Conservation (phyloP, 1,284 basidiomycete species). For the Erythrobasidium hasegawianum region DNA sequence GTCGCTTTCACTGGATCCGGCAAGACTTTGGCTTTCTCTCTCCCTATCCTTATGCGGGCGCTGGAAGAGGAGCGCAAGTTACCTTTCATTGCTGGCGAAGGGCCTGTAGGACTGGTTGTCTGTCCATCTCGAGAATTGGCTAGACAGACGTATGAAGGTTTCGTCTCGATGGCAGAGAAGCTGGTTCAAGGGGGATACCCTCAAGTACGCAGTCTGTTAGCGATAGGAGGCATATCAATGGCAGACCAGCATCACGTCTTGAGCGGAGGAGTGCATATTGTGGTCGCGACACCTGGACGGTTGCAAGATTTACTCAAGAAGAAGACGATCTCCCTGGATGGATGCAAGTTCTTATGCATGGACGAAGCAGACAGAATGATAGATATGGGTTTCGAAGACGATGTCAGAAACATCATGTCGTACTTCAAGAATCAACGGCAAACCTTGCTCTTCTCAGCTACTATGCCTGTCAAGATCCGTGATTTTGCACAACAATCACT, state of each 20-base stretch:
- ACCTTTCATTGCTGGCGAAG: constrained; percentile 86
- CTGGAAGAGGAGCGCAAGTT: constrained; percentile 88
- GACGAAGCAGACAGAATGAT: constrained; percentile 99
- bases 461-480: constrained; percentile 98
- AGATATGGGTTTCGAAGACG: constrained; percentile 97
- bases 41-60: constrained; percentile 67
- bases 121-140: constrained; percentile 94
- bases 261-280: constrained; percentile 86
- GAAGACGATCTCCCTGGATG: constrained; percentile 81
- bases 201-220: constrained; percentile 76
- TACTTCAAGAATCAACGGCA: constrained; percentile 98
- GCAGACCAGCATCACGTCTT: constrained; percentile 87
- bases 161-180: constrained; percentile 76
- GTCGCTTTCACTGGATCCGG: constrained; percentile 54
- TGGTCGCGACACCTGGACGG: constrained; percentile 68
- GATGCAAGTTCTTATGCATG: constrained; percentile 89
- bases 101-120: constrained; percentile 88
- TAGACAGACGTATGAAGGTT: constrained; percentile 92
- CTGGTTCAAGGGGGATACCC: constrained; percentile 82
- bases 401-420: constrained; percentile 96
- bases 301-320: constrained; percentile 68
- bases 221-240: constrained; percentile 98
- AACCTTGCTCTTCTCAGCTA: constrained; percentile 94
- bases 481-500: constrained; percentile 96
- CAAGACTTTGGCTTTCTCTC: constrained; percentile 52